Evolutionary conservation across 2,329 filamentous ascomycete species (phyloP).

Genomic region (Diaporthe helianthi): DNA sequence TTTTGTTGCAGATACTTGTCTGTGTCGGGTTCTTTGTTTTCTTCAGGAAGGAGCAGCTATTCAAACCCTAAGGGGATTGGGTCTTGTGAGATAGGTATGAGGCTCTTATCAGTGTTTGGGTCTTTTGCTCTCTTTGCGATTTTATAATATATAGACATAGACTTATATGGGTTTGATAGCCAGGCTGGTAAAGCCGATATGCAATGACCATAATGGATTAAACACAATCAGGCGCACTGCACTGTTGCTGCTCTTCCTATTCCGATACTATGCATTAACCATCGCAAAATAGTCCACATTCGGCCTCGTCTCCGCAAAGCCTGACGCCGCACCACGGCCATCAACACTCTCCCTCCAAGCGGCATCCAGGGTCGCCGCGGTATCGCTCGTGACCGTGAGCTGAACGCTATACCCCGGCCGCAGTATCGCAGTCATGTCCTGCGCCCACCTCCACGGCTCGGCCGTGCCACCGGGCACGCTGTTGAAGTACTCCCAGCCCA

Average conservation of each 20-base stretch:
- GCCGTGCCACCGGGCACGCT: conserved; percentile 68
- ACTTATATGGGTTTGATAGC: conserved; percentile 7
- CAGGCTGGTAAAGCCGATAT: conserved; percentile 2
- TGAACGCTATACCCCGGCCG: conserved; percentile 39
- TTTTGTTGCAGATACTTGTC: conserved; percentile 63
- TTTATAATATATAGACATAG: conserved; percentile 8
- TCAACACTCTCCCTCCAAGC: conserved; percentile 39
- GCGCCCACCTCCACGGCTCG: conserved; percentile 81
- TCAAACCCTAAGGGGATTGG: conserved; percentile 50
- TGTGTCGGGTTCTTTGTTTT: conserved; percentile 64
- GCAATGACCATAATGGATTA: conserved; percentile 2
- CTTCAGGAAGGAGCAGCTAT: conserved; percentile 64
- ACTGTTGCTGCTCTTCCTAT: background rate
- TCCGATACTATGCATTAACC: conserved; percentile 37
- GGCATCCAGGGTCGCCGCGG: conserved; percentile 35
- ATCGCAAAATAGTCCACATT: conserved; percentile 41
- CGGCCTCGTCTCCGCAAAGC: conserved; percentile 1
- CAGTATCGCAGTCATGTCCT: conserved; percentile 63
- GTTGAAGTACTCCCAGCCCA: conserved; percentile 98
- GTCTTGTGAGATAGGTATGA: background rate
- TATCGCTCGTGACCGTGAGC: conserved; percentile 37
- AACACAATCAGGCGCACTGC: background rate
- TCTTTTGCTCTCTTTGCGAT: background rate
- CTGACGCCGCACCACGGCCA: background rate
- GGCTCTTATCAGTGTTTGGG: background rate